Evolutionary conservation across 257 asterid genomes (phyloP).

Genomic region (Salvia splendens): DNA sequence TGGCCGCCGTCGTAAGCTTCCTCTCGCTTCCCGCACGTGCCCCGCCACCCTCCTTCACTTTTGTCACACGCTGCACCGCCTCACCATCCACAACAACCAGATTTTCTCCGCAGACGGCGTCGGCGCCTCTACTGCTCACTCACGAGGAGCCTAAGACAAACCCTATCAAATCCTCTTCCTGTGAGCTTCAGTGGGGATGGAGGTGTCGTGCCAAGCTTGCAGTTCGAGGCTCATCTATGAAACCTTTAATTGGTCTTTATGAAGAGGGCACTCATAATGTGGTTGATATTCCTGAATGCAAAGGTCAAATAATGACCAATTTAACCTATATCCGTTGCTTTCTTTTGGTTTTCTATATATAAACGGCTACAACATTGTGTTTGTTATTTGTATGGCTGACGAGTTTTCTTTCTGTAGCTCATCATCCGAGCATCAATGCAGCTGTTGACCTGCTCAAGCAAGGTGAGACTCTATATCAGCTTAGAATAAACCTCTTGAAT

Average conservation of each 20-base stretch:
- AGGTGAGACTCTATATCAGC: slow-evolving; percentile 44
- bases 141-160: slow-evolving; percentile 29
- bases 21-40: slow-evolving; percentile 40
- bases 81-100: slow-evolving; percentile 29
- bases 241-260: slow-evolving; percentile 87
- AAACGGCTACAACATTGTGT: background rate
- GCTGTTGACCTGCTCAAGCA: slow-evolving; percentile 74
- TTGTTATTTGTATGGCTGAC: slow-evolving; percentile 14
- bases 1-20: slow-evolving; percentile 42
- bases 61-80: slow-evolving; percentile 37
- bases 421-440: slow-evolving; percentile 88
- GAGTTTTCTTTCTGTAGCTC: slow-evolving; percentile 56
- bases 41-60: slow-evolving; percentile 31
- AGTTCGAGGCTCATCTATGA: slow-evolving; percentile 65
- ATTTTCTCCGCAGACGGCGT: slow-evolving; percentile 27
- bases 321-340: background rate
- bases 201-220: slow-evolving; percentile 97
- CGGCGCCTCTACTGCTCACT: slow-evolving; percentile 28
- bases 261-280: slow-evolving; percentile 84
- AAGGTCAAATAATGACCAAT: slow-evolving; percentile 45
- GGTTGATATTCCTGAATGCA: slow-evolving; percentile 88
- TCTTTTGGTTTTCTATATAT: background rate
- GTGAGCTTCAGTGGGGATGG: slow-evolving; percentile 96
- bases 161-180: slow-evolving; percentile 47
- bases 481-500: slow-evolving; percentile 14